Evolutionary conservation across 495 filamentous ascomycete genomes (phyloP), one percentile per base, ranked within the genome.

Genomic region (Venustampulla echinocandica): DNA sequence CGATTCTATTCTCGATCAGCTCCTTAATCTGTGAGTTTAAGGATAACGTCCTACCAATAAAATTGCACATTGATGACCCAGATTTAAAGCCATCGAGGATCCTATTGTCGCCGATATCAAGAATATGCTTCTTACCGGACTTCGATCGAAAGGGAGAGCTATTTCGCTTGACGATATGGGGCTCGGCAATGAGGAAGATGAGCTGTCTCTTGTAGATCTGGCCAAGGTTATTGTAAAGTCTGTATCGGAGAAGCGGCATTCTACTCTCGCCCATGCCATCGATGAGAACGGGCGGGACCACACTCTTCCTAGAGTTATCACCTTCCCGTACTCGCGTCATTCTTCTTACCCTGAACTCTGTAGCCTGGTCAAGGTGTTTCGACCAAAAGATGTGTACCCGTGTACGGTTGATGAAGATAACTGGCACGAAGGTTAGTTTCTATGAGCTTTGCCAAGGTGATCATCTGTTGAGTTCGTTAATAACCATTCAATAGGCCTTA

Each of bases 251-350:
- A 56, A 51, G 21, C 24, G 36, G 24, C 42, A 9, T 15, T 20
- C 15, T 4, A 33, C 10, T 10, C 5, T 17, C 14, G 19, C 18
- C 11, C 32, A 48, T 9, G 11, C 10, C 10, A 17, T 6, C 9
- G 33, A 33, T 9, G 3, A 11, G 2, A 18, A 39, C 13, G 10
- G 7, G 14, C 6, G 18, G 33, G 6, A 20, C 9, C 27, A 28
- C 14, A 30, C 18, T 2, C 56, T 75, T 2, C 66, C 77, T 18
- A 67, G 59, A 3, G 48, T 55, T 17, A 74, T 80, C 23, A 63
- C 59, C 10, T 95, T 96, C 49, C 86, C 89, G 3, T 97, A 90
- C 57, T 90, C 90, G 0, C 77, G 90, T 1, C 90, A 97, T 62
- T 93, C 90, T 0, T 95, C 87, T 0, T 87, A 90, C 42, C 64